A percentile compares a stretch with the other conserved stretches of the same genome.
phyloP scores from a whole-genome alignment of 169 alveolate species.

The Toxoplasma gondii region DNA sequence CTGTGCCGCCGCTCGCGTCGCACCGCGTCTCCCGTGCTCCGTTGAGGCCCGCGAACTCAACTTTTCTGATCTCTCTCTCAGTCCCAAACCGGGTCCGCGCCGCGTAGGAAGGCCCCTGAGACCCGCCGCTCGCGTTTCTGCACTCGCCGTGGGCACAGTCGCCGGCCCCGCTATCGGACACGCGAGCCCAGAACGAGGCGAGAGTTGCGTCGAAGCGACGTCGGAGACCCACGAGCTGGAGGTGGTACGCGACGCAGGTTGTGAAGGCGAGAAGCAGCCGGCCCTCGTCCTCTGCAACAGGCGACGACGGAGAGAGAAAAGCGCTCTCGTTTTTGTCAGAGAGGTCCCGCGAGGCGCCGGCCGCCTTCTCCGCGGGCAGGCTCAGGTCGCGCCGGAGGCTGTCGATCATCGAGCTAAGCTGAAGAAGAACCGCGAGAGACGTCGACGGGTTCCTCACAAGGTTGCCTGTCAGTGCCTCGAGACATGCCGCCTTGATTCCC shows the following conservation, averaged over 20 bases:
- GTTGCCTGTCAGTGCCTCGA: slow-evolving; percentile 46
- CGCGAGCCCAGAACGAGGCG: slow-evolving; percentile 45
- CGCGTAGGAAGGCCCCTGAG: background rate
- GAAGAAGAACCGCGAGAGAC: slow-evolving; percentile 61
- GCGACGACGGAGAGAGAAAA: background rate
- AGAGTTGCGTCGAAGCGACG: slow-evolving; percentile 53
- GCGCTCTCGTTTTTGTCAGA: background rate
- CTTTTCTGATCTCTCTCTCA: background rate
- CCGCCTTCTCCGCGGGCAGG: background rate
- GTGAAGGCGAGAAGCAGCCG: slow-evolving; percentile 50
- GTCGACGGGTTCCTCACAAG: slow-evolving; percentile 41
- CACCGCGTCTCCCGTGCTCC: background rate
- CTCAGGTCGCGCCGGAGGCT: slow-evolving; percentile 33
- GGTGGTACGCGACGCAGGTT: slow-evolving; percentile 52
- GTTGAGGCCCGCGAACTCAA: background rate
- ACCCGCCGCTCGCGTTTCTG: slow-evolving; percentile 1
- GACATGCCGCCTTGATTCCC: slow-evolving; percentile 42
- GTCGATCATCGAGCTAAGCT: slow-evolving; percentile 38
- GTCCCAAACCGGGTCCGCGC: background rate
- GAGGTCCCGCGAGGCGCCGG: background rate
- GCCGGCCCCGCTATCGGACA: background rate
- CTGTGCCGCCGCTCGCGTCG: slow-evolving; percentile 2
- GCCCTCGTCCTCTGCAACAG: slow-evolving; percentile 30
- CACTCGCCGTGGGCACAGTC: background rate
- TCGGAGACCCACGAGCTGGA: slow-evolving; percentile 55